Evolutionary conservation across 345 rosid genomes (phyloP).

Genomic region (Erucastrum elatum): DNA sequence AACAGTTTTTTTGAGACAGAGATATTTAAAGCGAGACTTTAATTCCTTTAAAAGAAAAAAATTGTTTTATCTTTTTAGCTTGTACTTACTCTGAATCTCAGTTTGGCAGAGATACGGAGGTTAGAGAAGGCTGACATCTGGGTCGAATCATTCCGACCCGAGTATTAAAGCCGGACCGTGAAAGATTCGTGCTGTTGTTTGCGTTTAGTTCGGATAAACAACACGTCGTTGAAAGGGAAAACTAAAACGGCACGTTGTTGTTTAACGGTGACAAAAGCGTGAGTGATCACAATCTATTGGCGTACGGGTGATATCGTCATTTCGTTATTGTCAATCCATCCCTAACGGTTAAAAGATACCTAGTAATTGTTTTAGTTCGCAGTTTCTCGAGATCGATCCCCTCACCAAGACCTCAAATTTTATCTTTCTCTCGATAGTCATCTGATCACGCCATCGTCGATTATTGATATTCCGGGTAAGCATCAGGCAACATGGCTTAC

Average conservation of each 20-base stretch:
- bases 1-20: conserved; percentile 19
- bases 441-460: not conserved
- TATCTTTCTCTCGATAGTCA: not conserved
- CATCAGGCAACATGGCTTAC: not conserved
- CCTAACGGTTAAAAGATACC: not conserved
- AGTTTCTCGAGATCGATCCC: conserved; percentile 23
- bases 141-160: conserved; percentile 16
- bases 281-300: not conserved
- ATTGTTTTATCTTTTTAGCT: not conserved
- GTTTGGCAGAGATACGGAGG: conserved; percentile 26
- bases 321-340: not conserved
- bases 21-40: not conserved
- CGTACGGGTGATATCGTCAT: conserved; percentile 9
- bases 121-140: conserved; percentile 20
- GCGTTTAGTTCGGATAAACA: not conserved
- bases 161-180: not conserved
- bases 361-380: conserved; percentile 1
- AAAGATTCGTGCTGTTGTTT: conserved; percentile 11
- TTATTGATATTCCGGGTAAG: not conserved
- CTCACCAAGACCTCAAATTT: conserved; percentile 24
- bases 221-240: not conserved
- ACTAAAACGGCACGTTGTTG: conserved; percentile 1
- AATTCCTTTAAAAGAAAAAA: not conserved
- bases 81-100: conserved; percentile 27
- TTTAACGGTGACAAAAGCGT: not conserved